Evolutionary conservation across 2,329 filamentous ascomycete species (phyloP).

Genomic region (Neofusicoccum umdonicola): DNA sequence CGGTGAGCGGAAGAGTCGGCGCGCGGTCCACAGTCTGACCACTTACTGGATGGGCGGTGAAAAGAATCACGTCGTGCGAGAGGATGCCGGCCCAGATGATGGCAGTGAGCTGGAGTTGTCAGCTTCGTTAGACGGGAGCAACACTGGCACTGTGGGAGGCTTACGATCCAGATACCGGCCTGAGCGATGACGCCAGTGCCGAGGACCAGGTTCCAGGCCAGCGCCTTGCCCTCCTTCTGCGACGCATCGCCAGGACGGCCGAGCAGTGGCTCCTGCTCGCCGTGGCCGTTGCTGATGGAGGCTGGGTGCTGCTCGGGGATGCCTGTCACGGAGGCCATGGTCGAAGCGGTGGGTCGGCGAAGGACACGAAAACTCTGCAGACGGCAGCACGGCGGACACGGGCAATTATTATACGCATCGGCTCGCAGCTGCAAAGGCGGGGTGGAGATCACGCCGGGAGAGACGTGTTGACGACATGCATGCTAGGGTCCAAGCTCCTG

Average conservation of each 20-base stretch:
- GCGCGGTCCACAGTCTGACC: constrained; percentile 21
- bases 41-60: constrained; percentile 82
- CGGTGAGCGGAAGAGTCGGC: constrained; percentile 12
- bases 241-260: constrained; percentile 70
- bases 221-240: constrained; percentile 62
- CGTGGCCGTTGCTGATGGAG: constrained; percentile 33
- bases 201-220: constrained; percentile 76
- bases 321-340: constrained; percentile 68
- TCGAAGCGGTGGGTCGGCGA: not conserved
- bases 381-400: not conserved
- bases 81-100: constrained; percentile 79
- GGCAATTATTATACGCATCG: not conserved
- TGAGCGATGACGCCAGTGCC: constrained; percentile 82
- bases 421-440: not conserved
- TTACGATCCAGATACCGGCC: constrained; percentile 68
- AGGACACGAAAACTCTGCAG: not conserved
- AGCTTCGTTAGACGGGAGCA: not conserved
- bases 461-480: constrained; percentile 14
- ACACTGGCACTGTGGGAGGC: not conserved
- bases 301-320: constrained; percentile 55
- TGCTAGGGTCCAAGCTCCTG: not conserved
- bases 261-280: constrained; percentile 65
- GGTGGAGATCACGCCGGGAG: constrained; percentile 3
- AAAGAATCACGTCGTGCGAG: constrained; percentile 69
- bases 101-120: constrained; percentile 56